phyloP scores from a whole-genome alignment of 2,329 filamentous ascomycete genomes.

The Beauveria varroae region DNA sequence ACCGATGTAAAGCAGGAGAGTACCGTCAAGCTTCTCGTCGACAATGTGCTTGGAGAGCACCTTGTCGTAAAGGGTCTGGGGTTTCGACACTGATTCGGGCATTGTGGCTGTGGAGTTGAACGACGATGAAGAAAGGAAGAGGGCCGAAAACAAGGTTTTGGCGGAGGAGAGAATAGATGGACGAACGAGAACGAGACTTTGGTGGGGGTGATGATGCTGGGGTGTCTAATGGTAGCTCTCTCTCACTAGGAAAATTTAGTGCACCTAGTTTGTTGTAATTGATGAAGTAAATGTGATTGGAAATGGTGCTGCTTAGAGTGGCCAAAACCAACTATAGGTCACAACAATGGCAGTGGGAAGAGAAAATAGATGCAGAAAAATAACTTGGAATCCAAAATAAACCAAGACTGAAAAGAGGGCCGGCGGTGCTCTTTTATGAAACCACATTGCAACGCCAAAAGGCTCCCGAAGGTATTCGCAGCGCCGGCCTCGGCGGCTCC shows the following conservation, averaged over 20 bases:
- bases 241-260: not conserved
- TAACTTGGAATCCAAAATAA: not conserved
- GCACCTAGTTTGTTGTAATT: not conserved
- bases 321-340: not conserved
- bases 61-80: constrained; percentile 94
- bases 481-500: constrained; percentile 17
- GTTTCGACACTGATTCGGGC: constrained; percentile 64
- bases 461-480: not conserved
- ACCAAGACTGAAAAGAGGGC: not conserved
- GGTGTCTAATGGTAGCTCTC: not conserved
- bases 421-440: constrained; percentile 15
- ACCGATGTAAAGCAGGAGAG: constrained; percentile 89
- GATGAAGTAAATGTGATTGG: not conserved
- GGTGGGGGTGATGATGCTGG: constrained; percentile 6
- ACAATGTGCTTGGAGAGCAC: constrained; percentile 92
- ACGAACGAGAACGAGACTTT: not conserved
- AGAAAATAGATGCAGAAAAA: not conserved
- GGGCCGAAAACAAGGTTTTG: not conserved
- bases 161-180: constrained; percentile 1
- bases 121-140: constrained; percentile 12
- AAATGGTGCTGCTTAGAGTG: not conserved
- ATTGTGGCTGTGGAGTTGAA: constrained; percentile 42
- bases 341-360: not conserved
- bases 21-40: constrained; percentile 91
- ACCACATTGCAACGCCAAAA: not conserved